Conservation (phyloP, 306 rosid species). For the Cicer arietinum region DNA sequence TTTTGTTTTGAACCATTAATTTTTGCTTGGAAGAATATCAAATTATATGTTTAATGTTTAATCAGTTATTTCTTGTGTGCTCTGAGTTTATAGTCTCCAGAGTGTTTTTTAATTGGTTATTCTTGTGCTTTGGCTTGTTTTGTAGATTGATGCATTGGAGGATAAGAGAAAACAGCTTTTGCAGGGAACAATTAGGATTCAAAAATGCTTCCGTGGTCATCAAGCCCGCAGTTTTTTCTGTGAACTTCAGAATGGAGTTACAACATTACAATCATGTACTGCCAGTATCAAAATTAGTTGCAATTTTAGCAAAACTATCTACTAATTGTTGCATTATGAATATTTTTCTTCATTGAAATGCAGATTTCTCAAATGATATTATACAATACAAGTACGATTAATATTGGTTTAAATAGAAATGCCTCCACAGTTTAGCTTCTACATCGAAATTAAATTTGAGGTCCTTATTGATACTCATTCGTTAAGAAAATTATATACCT, state of each 20-base stretch:
- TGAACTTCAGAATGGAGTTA: conserved; percentile 61
- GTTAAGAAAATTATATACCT: conserved; percentile 19
- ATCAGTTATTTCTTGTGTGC: conserved; percentile 17
- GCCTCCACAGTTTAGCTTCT: conserved; percentile 15
- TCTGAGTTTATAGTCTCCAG: conserved; percentile 38
- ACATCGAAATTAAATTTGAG: conserved; percentile 20
- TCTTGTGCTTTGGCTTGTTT: conserved; percentile 44
- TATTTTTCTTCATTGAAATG: conserved; percentile 32
- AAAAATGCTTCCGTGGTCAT: conserved; percentile 81
- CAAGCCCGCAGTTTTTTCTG: conserved; percentile 60
- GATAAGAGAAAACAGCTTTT: conserved; percentile 66
- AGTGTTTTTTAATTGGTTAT: conserved; percentile 46
- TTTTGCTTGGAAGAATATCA: conserved; percentile 16
- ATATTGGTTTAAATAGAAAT: conserved; percentile 17
- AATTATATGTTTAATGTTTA: conserved; percentile 5
- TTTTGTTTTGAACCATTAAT: conserved; percentile 29
- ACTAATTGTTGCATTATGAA: conserved; percentile 25
- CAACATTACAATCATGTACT: conserved; percentile 71
- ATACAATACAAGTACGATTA: conserved; percentile 20
- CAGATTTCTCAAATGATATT: conserved; percentile 31
- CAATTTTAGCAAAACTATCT: conserved; percentile 30
- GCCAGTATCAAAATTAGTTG: conserved; percentile 42
- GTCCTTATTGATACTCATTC: conserved; percentile 7
- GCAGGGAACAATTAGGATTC: conserved; percentile 65
- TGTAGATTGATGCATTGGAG: conserved; percentile 77